A percentile compares a stretch with the other conserved stretches of the same genome.
Evolutionary conservation across 257 asterid species (phyloP).

Genomic region (Forsythia viridissima): DNA sequence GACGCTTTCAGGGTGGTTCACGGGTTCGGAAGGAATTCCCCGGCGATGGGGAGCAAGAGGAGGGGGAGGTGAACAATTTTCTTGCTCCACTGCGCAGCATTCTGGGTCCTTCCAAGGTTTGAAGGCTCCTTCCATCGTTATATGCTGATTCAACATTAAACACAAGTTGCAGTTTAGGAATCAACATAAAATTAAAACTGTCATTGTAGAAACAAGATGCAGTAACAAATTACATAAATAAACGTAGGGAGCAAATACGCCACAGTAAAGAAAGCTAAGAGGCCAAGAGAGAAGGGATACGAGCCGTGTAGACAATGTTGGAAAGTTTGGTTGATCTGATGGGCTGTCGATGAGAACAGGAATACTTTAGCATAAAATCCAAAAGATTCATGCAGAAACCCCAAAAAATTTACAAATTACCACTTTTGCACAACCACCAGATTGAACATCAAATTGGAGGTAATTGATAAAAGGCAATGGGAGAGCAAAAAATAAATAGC

Average conservation of each 20-base stretch:
- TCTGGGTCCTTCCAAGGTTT: background rate
- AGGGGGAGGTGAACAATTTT: background rate
- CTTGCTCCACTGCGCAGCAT: background rate
- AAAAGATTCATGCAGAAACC: background rate
- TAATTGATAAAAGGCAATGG: background rate
- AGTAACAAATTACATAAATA: no score
- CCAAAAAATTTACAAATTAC: background rate
- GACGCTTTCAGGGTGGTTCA: background rate
- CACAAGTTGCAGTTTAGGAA: background rate
- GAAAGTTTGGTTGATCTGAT: background rate
- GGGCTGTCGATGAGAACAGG: background rate
- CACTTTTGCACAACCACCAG: background rate
- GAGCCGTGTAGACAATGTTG: background rate
- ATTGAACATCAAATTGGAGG: background rate
- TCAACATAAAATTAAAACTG: background rate
- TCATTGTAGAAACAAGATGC: background rate
- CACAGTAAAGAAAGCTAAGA: background rate
- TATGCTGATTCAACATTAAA: background rate
- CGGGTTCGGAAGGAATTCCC: background rate
- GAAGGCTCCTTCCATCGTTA: background rate
- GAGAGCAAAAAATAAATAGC: background rate
- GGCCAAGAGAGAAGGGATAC: background rate
- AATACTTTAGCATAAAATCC: background rate
- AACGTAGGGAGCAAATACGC: no score
- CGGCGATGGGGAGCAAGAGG: background rate